Percentiles rank a stretch among this genome's conserved stretches.
Evolutionary conservation across 352 stramenopile genomes (phyloP).

Genomic region (Pythium brachiatum): DNA sequence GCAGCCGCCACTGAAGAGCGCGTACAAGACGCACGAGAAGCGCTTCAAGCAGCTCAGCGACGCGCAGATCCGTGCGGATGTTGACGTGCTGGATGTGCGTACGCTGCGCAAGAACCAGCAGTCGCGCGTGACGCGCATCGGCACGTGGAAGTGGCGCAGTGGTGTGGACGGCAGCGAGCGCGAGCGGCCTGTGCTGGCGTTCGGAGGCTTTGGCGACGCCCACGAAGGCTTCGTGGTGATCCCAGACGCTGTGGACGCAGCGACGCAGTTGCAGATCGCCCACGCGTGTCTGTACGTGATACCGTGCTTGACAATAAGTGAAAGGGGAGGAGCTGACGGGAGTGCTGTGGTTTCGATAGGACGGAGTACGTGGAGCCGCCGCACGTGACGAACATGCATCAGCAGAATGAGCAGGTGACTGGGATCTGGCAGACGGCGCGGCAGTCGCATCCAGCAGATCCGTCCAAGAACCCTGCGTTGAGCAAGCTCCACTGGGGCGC

Average conservation of each 20-base stretch:
- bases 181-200: slow-evolving; percentile 45
- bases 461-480: slow-evolving; percentile 40
- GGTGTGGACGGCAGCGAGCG: neutral
- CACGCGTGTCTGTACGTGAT: slow-evolving; percentile 51
- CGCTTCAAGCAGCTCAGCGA: slow-evolving; percentile 52
- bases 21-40: slow-evolving; percentile 78
- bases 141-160: slow-evolving; percentile 35
- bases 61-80: slow-evolving; percentile 29
- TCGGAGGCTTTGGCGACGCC: slow-evolving; percentile 38
- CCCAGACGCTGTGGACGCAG: slow-evolving; percentile 45
- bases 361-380: slow-evolving; percentile 67
- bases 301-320: slow-evolving; percentile 1
- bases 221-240: slow-evolving; percentile 73
- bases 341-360: slow-evolving; percentile 24
- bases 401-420: slow-evolving; percentile 47
- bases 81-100: slow-evolving; percentile 41
- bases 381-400: slow-evolving; percentile 78
- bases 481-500: slow-evolving; percentile 71
- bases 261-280: slow-evolving; percentile 53
- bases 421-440: slow-evolving; percentile 55
- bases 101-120: slow-evolving; percentile 31
- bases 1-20: slow-evolving; percentile 13
- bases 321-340: neutral
- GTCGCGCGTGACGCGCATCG: slow-evolving; percentile 31
- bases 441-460: slow-evolving; percentile 33